Base-by-base conservation (phyloP, 495 filamentous ascomycete species). In the Mytilinidion resinicola region DNA sequence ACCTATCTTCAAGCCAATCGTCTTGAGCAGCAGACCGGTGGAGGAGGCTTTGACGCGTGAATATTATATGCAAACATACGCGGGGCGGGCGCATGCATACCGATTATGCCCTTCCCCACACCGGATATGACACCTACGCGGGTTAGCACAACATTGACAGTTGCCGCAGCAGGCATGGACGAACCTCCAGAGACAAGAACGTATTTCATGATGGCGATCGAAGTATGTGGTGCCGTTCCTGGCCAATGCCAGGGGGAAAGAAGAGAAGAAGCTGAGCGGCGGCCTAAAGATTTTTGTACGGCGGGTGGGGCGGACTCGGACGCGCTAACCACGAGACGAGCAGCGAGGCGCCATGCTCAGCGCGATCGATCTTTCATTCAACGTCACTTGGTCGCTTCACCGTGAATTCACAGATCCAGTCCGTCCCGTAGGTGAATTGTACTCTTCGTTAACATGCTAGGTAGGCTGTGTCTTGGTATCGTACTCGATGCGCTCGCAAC, bases 1-100 rank as follows among this genome's bases (percentile, higher is more conserved):
- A 67, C 77, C 69, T 75, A 85, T 83, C 72, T 83, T 86, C 42
- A 89, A 76, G 48, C 91, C 91, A 55, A 81, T 77, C 1, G 90
- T 90, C 80, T 96, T 95, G 55, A 96, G 80, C 57, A 96, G 78
- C 60, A 90, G 75, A 37, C 89, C 90, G n/a, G 83, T 81, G 11
- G 80, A 85, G 55, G 81, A 84, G 58, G 84, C 84, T 82, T 53
- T 60, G 63, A 69, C 67, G 66, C 65, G 62, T 69, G 62, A 67
- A 39, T 60, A n/a, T 51, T 57, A 7, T 43, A 3, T 36, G 38
- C 44, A 51, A 30, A 34, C 49, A 39, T 46, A 41, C 38, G 8
- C 25, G 25, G 46, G 46, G 46, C 21, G 46, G 46, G 14, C 10
- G 14, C 17, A 63, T 41, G 70, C 70, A 70, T 81, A 86, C 85